Conservation (phyloP, 768 basidiomycete genomes). For the Mycena belliarum region DNA sequence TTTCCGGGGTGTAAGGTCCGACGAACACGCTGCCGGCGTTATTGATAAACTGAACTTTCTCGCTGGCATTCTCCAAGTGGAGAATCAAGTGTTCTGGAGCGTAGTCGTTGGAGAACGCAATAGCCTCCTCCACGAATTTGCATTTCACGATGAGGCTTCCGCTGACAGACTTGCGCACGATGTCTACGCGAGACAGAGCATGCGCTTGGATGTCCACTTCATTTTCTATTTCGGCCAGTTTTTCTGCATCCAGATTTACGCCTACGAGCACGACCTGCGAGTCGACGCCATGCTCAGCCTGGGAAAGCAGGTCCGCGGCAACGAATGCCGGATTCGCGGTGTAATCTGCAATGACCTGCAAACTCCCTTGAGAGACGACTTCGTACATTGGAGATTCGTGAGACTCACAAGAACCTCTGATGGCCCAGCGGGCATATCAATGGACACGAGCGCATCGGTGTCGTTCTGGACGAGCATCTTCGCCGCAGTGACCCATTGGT, state of each 20-base stretch:
- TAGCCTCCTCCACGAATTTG: conserved; percentile 67
- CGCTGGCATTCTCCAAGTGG: conserved; percentile 75
- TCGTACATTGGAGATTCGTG: not conserved
- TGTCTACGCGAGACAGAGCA: conserved; percentile 85
- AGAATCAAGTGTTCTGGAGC: conserved; percentile 97
- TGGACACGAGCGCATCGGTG: conserved; percentile 92
- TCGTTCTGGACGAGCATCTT: conserved; percentile 99
- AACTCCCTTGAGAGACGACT: conserved; percentile 2
- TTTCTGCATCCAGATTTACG: conserved; percentile 62
- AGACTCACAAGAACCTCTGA: conserved; percentile 90
- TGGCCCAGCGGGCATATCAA: conserved; percentile 99
- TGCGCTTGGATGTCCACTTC: conserved; percentile 88
- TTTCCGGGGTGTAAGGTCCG: conserved; percentile 93
- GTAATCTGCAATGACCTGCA: conserved; percentile 91
- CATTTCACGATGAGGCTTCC: conserved; percentile 89
- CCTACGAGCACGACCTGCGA: conserved; percentile 96
- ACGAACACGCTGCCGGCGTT: conserved; percentile 98
- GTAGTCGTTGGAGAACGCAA: conserved; percentile 93
- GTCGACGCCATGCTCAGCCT: conserved; percentile 97
- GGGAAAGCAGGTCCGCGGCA: conserved; percentile 94
- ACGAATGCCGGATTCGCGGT: conserved; percentile 87
- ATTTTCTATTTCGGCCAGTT: conserved; percentile 73
- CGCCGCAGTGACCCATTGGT: conserved; percentile 99
- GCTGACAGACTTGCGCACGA: conserved; percentile 83
- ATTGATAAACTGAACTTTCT: conserved; percentile 64